These are phyloP conservation scores for Stephania yunnanensis DNA, from an alignment of 164 flowering plant genomes.

Conservation along the genomic window DNA sequence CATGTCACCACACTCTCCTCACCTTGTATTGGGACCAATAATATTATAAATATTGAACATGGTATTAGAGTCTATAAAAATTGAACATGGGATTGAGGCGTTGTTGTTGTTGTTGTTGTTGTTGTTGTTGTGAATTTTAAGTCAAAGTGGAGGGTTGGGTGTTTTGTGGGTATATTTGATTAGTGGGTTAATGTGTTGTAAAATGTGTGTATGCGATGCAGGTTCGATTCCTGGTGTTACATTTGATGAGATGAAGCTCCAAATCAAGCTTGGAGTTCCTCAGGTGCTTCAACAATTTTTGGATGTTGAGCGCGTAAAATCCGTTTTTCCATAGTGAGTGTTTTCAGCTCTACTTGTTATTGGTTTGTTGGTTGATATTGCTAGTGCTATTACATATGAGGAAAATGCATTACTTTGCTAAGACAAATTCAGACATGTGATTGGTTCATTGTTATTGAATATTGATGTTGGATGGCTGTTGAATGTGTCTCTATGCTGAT, in stretches of 20 bases:
- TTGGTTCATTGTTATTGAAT: neutral
- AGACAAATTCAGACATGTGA: neutral
- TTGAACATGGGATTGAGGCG: too few species aligned
- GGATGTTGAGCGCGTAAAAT: conserved; percentile 75
- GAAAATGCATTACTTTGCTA: neutral
- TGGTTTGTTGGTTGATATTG: neutral
- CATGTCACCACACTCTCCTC: too few species aligned
- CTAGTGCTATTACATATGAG: neutral
- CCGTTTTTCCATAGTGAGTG: conserved; percentile 93
- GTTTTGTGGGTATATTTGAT: neutral
- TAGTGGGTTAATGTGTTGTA: neutral
- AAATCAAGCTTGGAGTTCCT: conserved; percentile 88
- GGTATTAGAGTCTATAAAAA: too few species aligned
- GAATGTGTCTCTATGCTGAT: neutral
- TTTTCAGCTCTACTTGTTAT: neutral
- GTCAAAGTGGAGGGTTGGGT: neutral
- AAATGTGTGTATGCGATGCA: conserved; percentile 26
- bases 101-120: too few species aligned
- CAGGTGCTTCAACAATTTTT: conserved; percentile 51
- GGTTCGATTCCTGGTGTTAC: conserved; percentile 91
- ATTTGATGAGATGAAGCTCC: conserved; percentile 82
- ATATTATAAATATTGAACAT: too few species aligned
- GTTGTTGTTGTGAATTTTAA: too few species aligned
- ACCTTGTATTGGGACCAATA: too few species aligned
- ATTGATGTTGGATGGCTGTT: neutral